These are phyloP conservation scores for Teratosphaeria nubilosa DNA, from an alignment of 2,329 filamentous ascomycete species.

Conservation along the genomic window DNA sequence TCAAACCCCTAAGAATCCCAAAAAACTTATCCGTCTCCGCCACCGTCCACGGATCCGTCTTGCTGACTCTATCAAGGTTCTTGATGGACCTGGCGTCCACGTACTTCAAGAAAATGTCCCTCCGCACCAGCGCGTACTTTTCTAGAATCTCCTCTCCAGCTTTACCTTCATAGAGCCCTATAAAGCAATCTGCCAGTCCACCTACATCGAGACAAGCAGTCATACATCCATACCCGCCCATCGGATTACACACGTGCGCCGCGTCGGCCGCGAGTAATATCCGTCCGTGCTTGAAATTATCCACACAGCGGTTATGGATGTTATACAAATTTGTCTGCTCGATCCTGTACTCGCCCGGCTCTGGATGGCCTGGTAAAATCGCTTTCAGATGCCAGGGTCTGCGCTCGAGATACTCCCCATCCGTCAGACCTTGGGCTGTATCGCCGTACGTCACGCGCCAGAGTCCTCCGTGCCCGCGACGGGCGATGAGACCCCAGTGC, in stretches of 20 bases:
- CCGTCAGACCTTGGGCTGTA: constrained; percentile 18
- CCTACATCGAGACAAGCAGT: constrained; percentile 17
- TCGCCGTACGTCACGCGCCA: constrained; percentile 36
- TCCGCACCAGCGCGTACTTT: constrained; percentile 26
- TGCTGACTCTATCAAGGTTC: constrained; percentile 13
- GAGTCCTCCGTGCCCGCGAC: constrained; percentile 21
- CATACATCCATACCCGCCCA: constrained; percentile 14
- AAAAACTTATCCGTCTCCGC: constrained; percentile 18
- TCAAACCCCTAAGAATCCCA: constrained; percentile 11
- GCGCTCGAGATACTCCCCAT: constrained; percentile 15
- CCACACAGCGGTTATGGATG: constrained; percentile 30
- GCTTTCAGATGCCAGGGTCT: constrained; percentile 14
- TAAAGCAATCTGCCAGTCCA: constrained; percentile 17
- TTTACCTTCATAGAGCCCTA: constrained; percentile 10
- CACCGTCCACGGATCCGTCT: constrained; percentile 16
- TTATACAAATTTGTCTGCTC: constrained; percentile 30
- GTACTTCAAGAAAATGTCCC: constrained; percentile 26
- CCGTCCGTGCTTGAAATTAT: constrained; percentile 23
- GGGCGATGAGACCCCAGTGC: constrained; percentile 23
- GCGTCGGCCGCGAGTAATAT: constrained; percentile 31
- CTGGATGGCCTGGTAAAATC: constrained; percentile 16
- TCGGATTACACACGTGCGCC: constrained; percentile 24
- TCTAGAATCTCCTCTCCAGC: constrained; percentile 21
- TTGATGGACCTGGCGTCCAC: constrained; percentile 22
- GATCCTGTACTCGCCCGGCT: constrained; percentile 23